Conservation (phyloP, 352 stramenopile genomes). For the Pythium brachiatum region DNA sequence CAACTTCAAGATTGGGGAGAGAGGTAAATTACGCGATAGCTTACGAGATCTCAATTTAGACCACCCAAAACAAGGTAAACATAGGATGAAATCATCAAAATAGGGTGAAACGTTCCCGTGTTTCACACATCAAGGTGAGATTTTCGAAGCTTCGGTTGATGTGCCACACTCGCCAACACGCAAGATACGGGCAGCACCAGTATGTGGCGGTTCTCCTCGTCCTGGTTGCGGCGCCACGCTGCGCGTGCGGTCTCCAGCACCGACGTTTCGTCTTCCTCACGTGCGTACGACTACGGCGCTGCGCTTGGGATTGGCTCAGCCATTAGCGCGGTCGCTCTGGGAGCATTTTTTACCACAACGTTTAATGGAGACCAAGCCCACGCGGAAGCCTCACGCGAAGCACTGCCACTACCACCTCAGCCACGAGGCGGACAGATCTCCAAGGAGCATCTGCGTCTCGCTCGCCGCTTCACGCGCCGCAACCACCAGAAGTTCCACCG, state of each 20-base stretch:
- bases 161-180: background rate
- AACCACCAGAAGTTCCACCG: constrained; percentile 78
- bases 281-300: background rate
- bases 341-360: background rate
- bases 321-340: constrained; percentile 6
- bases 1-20: constrained; percentile 24
- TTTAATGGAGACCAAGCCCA: background rate
- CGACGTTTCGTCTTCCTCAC: background rate
- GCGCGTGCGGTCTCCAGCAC: background rate
- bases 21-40: background rate
- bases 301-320: constrained; percentile 7
- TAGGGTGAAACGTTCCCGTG: background rate
- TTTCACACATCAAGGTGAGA: constrained; percentile 1
- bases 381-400: background rate
- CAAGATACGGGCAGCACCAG: background rate
- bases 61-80: constrained; percentile 3
- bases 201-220: constrained; percentile 18
- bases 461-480: constrained; percentile 60
- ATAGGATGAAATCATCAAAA: background rate
- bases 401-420: constrained; percentile 1
- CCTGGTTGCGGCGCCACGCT: constrained; percentile 16
- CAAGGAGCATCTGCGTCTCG: constrained; percentile 34
- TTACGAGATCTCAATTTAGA: background rate
- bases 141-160: background rate
- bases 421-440: constrained; percentile 2